Base-by-base conservation (phyloP, 441 rosid genomes). In the Eutrema salsugineum region DNA sequence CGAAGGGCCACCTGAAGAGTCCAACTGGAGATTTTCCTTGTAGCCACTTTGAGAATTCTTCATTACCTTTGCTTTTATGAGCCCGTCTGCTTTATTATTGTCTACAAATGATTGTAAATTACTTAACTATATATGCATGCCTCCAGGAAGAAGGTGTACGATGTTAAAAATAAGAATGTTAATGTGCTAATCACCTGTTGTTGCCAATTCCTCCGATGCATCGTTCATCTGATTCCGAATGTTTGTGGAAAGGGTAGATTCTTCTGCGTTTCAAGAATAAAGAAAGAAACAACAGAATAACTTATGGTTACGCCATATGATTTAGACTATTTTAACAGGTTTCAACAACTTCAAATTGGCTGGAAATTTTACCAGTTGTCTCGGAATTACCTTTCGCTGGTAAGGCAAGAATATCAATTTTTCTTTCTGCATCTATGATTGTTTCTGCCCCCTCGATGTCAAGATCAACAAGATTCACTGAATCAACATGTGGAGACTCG, bases 1-100 rank as follows among this genome's bases (percentile, higher is more conserved):
- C 57, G 8, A 15, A 22, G 53, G n/a, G 14, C 24, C 66, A 66
- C 66, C n/a, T 48, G 66, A 56, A 20, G 71, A 24, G 59, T 55
- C 35, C 59, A 57, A 12, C n/a, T n/a, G n/a, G n/a, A n/a, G n/a
- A n/a, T n/a, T n/a, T n/a, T n/a, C n/a, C n/a, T n/a, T n/a, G n/a
- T n/a, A n/a, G n/a, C n/a, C n/a, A n/a, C n/a, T n/a, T n/a, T n/a
- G n/a, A n/a, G n/a, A n/a, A 11, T 11, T 66, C 32, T 17, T 44
- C 8, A 57, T 42, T 62, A n/a, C 30, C 11, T 63, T 43, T 43
- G 40, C 50, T 48, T 57, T 53, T 3, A 20, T 48, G 54, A 66
- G 47, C 48, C 67, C 42, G 1, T 43, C 40, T 73, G 16, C 39
- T 15, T 59, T 48, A 42, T 8, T 30, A 27, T 38, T 39, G 15